Base-by-base conservation (phyloP, 805 yeast genomes). In the Nakazawaea anatomiae region DNA sequence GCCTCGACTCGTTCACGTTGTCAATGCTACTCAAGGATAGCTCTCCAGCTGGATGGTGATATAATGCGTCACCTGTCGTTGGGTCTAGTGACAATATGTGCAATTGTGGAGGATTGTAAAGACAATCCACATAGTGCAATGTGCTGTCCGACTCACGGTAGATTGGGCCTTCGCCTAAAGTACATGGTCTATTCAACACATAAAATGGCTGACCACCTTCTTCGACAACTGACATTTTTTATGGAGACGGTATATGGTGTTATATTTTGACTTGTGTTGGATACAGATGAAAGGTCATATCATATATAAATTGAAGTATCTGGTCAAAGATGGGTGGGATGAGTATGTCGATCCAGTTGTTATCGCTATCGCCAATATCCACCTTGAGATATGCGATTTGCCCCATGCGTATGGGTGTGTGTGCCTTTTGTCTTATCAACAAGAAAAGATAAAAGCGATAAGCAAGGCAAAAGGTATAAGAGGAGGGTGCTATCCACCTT, bases 121-220 rank as follows among this genome's bases (percentile, higher is more conserved):
- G 54, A 46, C 66, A 61, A 55, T 67, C 71, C 40, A 60, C 63
- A 50, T 61, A 67, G 55, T 67, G 70, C 42, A 67, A 57, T 27
- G 70, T 66, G 53, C 53, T 44, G 57, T 67, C 70, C 12, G 57
- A 55, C 29, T 49, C 53, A 5, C 71, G 59, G 58, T 59, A 67
- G 38, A 66, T 63, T 4, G 66, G 65, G 27, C 64, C 70, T 51
- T 67, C 71, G n/a, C 70, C 70, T 2, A 67, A 59, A 27, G 51
- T 54, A 45, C 60, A 56, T 10, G 70, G 67, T 31, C 61, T 56
- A 27, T 57, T 54, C 28, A 61, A 53, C 44, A 52, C 47, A 53
- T 59, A 54, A 44, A 54, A 55, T 7, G 58, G 57, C 29, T 50
- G 52, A 12, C 27, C 43, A 14, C 35, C 49, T 14, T 48, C 39